phyloP scores from a whole-genome alignment of 2,329 filamentous ascomycete genomes.

The Ascochyta lentis region DNA sequence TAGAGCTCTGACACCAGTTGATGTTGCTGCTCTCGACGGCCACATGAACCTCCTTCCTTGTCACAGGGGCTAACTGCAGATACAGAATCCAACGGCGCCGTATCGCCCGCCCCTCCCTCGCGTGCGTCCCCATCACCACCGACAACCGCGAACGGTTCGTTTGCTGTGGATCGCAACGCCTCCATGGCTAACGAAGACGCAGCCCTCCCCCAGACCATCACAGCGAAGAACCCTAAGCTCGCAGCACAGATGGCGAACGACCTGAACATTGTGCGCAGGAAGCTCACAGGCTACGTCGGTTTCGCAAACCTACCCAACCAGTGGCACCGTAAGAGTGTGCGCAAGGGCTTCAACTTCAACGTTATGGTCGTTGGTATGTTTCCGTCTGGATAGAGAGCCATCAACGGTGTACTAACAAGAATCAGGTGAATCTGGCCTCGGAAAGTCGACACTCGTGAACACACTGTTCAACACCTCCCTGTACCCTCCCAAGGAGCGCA shows the following conservation, averaged over 20 bases:
- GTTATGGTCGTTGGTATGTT: slow-evolving; percentile 99
- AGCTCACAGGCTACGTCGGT: slow-evolving; percentile 97
- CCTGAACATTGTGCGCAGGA: slow-evolving; percentile 96
- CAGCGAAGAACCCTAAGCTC: slow-evolving; percentile 68
- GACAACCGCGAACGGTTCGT: slow-evolving; percentile 59
- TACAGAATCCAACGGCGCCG: slow-evolving; percentile 56
- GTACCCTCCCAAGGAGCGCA: slow-evolving; percentile 98
- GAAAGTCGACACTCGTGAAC: slow-evolving; percentile 99
- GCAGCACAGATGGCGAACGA: slow-evolving; percentile 57
- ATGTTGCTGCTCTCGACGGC: slow-evolving; percentile 17
- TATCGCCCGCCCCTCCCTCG: slow-evolving; percentile 51
- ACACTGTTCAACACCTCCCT: slow-evolving; percentile 99
- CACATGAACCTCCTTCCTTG: slow-evolving; percentile 14
- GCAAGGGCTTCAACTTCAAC: slow-evolving; percentile 99
- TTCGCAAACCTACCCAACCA: slow-evolving; percentile 99
- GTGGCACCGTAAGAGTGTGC: slow-evolving; percentile 99
- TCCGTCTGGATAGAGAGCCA: background rate
- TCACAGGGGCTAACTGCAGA: slow-evolving; percentile 35
- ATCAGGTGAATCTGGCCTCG: slow-evolving; percentile 95
- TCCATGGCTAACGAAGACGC: slow-evolving; percentile 58
- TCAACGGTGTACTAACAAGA: slow-evolving; percentile 22
- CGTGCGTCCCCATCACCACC: slow-evolving; percentile 57
- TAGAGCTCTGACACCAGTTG: slow-evolving; percentile 22
- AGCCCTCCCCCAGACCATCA: slow-evolving; percentile 64
- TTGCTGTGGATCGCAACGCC: slow-evolving; percentile 65